Evolutionary conservation across 2,329 filamentous ascomycete species (phyloP).

Genomic region (Stromatinia cepivora): DNA sequence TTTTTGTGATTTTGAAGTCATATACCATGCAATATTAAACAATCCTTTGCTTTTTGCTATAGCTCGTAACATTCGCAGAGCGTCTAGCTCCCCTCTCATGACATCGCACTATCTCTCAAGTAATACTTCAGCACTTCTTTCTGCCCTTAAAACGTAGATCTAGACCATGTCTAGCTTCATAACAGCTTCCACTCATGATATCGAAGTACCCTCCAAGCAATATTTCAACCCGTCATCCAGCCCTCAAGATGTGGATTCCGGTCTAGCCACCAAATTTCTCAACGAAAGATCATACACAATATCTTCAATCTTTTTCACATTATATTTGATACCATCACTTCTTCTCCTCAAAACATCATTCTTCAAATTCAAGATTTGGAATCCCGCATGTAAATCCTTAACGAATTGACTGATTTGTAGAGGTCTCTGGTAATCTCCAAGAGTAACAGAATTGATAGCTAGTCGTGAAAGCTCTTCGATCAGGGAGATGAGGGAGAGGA

Average conservation of each 20-base stretch:
- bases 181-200: not conserved
- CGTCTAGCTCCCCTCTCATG: not conserved
- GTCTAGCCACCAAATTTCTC: constrained; percentile 69
- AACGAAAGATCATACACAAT: constrained; percentile 94
- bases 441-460: constrained; percentile 89
- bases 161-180: not conserved
- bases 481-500: constrained; percentile 81
- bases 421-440: constrained; percentile 84
- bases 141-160: not conserved
- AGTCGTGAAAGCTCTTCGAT: constrained; percentile 89
- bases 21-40: not conserved
- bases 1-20: not conserved
- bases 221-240: not conserved
- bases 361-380: constrained; percentile 96
- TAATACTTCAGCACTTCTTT: not conserved
- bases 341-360: constrained; percentile 87
- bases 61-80: not conserved
- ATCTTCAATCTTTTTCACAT: constrained; percentile 96
- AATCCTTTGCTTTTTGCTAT: not conserved
- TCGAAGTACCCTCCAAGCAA: not conserved
- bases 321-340: constrained; percentile 93
- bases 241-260: constrained; percentile 21
- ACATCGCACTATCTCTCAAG: not conserved
- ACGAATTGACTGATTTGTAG: constrained; percentile 87
- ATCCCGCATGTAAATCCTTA: constrained; percentile 93